These are phyloP conservation scores for Sisymbrium altissimum DNA, from an alignment of 345 rosid genomes.

Conservation along the genomic window DNA sequence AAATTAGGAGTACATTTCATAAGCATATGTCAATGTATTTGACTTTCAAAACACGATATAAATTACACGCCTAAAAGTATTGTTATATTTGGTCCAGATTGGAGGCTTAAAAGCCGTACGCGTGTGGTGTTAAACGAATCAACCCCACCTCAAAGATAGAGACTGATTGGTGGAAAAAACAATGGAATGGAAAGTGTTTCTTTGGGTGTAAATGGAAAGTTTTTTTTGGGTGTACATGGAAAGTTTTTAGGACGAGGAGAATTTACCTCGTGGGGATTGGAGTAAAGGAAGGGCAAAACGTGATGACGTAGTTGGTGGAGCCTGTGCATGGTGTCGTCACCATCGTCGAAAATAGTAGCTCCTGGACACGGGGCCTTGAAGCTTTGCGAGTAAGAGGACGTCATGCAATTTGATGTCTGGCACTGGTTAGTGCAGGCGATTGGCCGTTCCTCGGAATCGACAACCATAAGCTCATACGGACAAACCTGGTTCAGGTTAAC, in stretches of 20 bases:
- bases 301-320: not conserved
- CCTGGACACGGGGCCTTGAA: not conserved
- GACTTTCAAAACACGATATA: too few relatives aligned
- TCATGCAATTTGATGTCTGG: not conserved
- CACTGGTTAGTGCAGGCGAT: not conserved
- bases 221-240: too few relatives aligned
- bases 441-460: not conserved
- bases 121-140: not conserved
- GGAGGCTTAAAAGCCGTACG: not conserved
- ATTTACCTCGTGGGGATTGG: too few relatives aligned
- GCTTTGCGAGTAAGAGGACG: not conserved
- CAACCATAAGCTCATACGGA: not conserved
- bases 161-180: too few relatives aligned
- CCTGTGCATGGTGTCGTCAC: not conserved
- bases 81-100: not conserved
- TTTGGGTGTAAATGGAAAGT: too few relatives aligned
- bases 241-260: too few relatives aligned
- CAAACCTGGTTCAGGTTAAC: not conserved
- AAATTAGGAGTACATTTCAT: too few relatives aligned
- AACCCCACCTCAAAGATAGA: too few relatives aligned
- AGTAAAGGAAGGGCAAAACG: not conserved
- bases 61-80: too few relatives aligned
- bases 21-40: too few relatives aligned
- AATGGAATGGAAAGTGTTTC: too few relatives aligned
- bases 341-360: not conserved